phyloP scores from a whole-genome alignment of 768 basidiomycete genomes.

The Amanita rubescens region DNA sequence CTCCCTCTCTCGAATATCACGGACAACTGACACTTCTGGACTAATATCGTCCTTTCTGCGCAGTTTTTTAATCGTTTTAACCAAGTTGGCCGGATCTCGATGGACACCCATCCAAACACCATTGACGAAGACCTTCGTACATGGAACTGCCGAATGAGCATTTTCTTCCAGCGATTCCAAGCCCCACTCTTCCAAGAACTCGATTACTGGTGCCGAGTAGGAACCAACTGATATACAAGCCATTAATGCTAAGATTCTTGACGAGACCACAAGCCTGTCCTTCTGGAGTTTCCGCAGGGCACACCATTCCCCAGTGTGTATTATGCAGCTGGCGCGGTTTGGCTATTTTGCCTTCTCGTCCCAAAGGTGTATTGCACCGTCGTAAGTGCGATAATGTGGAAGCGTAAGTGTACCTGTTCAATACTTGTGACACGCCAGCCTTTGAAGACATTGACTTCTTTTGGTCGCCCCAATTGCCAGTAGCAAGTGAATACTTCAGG shows the following conservation, averaged over 20 bases:
- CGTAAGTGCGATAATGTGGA: conserved; percentile 97
- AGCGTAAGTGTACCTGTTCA: conserved; percentile 98
- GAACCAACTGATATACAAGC: conserved; percentile 97
- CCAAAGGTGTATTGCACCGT: conserved; percentile 95
- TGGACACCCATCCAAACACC: conserved; percentile 99
- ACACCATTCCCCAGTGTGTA: conserved; percentile 99
- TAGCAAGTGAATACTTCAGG: conserved; percentile 94
- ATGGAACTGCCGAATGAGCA: conserved; percentile 71
- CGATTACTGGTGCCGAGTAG: conserved; percentile 90
- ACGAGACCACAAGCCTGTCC: conserved; percentile 99
- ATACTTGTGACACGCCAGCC: conserved; percentile 97
- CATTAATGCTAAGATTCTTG: conserved; percentile 97
- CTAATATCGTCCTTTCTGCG: conserved; percentile 93
- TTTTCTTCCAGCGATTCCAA: conserved; percentile 93
- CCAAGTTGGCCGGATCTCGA: conserved; percentile 86
- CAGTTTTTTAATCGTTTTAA: conserved; percentile 88
- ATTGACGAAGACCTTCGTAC: conserved; percentile 97
- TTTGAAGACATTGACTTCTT: conserved; percentile 98
- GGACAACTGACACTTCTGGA: conserved; percentile 93
- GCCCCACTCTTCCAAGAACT: conserved; percentile 99
- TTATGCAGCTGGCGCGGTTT: conserved; percentile 99
- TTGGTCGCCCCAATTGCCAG: conserved; percentile 99
- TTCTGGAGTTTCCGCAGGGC: conserved; percentile 98
- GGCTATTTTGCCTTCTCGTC: conserved; percentile 97
- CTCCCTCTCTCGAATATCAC: conserved; percentile 95